phyloP scores from a whole-genome alignment of 2,329 filamentous ascomycete species.

The Tolypocladium sp. region DNA sequence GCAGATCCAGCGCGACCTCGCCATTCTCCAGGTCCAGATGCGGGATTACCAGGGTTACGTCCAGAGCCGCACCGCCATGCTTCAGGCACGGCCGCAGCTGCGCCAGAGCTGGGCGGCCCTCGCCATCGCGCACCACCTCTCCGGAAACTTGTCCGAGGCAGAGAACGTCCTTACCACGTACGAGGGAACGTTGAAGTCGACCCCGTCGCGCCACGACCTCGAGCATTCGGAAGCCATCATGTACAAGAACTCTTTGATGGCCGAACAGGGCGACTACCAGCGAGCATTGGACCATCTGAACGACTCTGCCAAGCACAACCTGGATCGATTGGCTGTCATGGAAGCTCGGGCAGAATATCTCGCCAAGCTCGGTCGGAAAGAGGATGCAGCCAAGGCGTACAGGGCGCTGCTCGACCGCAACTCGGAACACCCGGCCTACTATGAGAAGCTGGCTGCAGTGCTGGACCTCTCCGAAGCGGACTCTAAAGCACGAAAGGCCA shows the following conservation, averaged over 20 bases:
- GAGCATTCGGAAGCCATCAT: conserved; percentile 90
- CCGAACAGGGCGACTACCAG: conserved; percentile 75
- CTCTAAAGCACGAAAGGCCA: conserved; percentile 52
- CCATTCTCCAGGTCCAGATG: conserved; percentile 91
- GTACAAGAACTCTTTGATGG: conserved; percentile 94
- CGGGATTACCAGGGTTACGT: conserved; percentile 91
- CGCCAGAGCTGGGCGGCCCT: conserved; percentile 97
- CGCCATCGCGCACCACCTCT: conserved; percentile 83
- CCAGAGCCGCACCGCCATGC: conserved; percentile 78
- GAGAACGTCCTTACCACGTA: conserved; percentile 88
- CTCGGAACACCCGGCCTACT: conserved; percentile 79
- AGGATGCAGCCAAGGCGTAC: conserved; percentile 77
- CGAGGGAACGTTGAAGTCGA: conserved; percentile 82
- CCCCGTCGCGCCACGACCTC: conserved; percentile 68
- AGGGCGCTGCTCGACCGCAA: conserved; percentile 76
- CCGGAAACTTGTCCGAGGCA: conserved; percentile 76
- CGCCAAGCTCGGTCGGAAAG: conserved; percentile 62
- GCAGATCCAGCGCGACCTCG: conserved; percentile 90
- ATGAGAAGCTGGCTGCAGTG: conserved; percentile 63
- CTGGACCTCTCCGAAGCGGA: conserved; percentile 54
- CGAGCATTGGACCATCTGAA: conserved; percentile 83
- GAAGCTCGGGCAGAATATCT: conserved; percentile 83
- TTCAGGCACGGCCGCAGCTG: conserved; percentile 71
- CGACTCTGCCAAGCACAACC: conserved; percentile 62
- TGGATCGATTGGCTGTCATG: conserved; percentile 78